Conservation (phyloP, 1,284 basidiomycete species). For the Moesziomyces globuligerus region DNA sequence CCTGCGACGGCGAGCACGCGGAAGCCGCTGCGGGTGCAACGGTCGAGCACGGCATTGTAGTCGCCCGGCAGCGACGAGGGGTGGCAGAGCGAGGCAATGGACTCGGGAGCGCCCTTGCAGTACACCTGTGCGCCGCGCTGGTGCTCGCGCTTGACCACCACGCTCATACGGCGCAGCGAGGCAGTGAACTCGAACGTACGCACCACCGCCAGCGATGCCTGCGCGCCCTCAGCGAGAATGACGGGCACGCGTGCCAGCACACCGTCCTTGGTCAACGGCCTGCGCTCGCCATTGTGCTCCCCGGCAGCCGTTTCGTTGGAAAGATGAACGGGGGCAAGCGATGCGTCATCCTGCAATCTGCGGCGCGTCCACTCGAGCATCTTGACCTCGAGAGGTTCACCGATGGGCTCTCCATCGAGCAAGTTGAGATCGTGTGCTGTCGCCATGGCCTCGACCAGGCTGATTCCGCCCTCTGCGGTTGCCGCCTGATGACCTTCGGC, state of each 20-base stretch:
- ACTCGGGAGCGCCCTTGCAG: slow-evolving; percentile 49
- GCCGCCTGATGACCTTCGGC: neutral
- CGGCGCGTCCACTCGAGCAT: slow-evolving; percentile 42
- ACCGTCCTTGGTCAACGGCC: slow-evolving; percentile 26
- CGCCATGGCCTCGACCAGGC: slow-evolving; percentile 28
- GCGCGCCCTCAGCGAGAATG: slow-evolving; percentile 3
- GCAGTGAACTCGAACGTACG: slow-evolving; percentile 36
- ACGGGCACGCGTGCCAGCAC: slow-evolving; percentile 29
- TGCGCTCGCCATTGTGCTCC: neutral
- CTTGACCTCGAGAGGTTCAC: slow-evolving; percentile 48
- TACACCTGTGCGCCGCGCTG: slow-evolving; percentile 8
- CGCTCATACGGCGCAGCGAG: slow-evolving; percentile 47
- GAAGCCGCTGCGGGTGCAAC: slow-evolving; percentile 35
- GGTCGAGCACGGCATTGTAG: slow-evolving; percentile 24
- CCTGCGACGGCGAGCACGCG: slow-evolving; percentile 47
- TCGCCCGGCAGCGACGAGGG: slow-evolving; percentile 26
- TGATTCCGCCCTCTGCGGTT: neutral
- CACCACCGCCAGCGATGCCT: slow-evolving; percentile 16
- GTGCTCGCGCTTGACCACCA: slow-evolving; percentile 26
- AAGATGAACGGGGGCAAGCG: slow-evolving; percentile 19
- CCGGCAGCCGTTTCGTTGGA: slow-evolving; percentile 1
- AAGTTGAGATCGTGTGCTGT: slow-evolving; percentile 41
- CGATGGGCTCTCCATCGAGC: slow-evolving; percentile 35
- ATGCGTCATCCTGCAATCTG: slow-evolving; percentile 27
- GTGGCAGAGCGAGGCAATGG: slow-evolving; percentile 16